phyloP scores from a whole-genome alignment of 108 stramenopile genomes.

The Cyclotella cryptica region DNA sequence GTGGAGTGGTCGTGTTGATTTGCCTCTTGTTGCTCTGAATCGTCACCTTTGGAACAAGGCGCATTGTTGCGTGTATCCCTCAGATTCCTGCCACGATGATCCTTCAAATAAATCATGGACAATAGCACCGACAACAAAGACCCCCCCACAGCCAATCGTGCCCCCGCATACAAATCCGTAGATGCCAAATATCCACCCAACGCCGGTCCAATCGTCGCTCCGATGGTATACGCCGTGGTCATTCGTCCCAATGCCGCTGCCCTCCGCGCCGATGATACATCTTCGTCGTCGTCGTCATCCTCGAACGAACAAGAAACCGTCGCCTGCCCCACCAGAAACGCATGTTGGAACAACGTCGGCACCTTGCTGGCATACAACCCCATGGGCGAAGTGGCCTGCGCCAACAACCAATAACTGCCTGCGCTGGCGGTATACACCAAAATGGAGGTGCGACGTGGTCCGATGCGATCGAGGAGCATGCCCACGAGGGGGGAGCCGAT shows the following conservation, averaged over 20 bases:
- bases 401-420: conserved; percentile 66
- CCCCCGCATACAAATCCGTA: conserved; percentile 74
- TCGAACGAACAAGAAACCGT: conserved; percentile 67
- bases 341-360: conserved; percentile 74
- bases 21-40: neutral
- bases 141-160: conserved; percentile 73
- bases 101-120: conserved; percentile 61
- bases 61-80: neutral
- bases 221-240: conserved; percentile 84
- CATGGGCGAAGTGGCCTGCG: conserved; percentile 54
- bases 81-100: conserved; percentile 7
- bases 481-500: conserved; percentile 79
- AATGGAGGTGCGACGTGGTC: conserved; percentile 57
- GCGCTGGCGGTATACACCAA: conserved; percentile 75
- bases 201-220: conserved; percentile 78
- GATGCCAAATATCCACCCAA: conserved; percentile 74
- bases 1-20: neutral
- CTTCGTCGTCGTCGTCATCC: conserved; percentile 30
- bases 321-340: conserved; percentile 84
- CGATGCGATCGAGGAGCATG: conserved; percentile 70
- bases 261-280: conserved; percentile 34
- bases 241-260: conserved; percentile 78
- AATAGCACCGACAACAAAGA: conserved; percentile 69
- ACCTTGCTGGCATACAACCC: conserved; percentile 73
- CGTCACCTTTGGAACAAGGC: neutral